Evolutionary conservation across 306 rosid species (phyloP).

Genomic region (Lathyrus aphaca): DNA sequence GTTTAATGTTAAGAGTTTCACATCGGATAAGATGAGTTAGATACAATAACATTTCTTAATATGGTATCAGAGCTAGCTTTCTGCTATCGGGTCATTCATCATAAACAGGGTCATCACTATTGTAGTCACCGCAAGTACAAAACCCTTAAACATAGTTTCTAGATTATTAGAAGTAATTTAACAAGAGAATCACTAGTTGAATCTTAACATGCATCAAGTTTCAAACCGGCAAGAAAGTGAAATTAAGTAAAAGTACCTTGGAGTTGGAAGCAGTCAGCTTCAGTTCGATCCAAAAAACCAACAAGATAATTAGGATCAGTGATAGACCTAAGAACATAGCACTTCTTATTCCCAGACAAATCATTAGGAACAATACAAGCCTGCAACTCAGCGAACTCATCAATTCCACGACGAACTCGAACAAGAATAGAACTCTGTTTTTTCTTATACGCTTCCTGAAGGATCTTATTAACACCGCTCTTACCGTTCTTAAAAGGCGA

Average conservation of each 20-base stretch:
- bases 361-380: slow-evolving; percentile 89
- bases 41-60: too few species aligned
- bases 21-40: too few species aligned
- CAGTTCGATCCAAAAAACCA: slow-evolving; percentile 77
- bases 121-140: too few species aligned
- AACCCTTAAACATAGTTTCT: too few species aligned
- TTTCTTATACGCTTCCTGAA: slow-evolving; percentile 67
- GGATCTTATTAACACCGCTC: slow-evolving; percentile 75
- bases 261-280: slow-evolving; percentile 72
- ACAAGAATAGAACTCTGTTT: slow-evolving; percentile 76
- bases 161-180: too few species aligned
- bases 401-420: slow-evolving; percentile 68
- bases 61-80: too few species aligned
- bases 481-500: slow-evolving; percentile 80
- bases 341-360: slow-evolving; percentile 61
- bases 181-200: too few species aligned
- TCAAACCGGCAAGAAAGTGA: background rate
- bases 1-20: too few species aligned
- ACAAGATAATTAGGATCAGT: slow-evolving; percentile 76
- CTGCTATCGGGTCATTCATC: too few species aligned
- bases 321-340: slow-evolving; percentile 73
- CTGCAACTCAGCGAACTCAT: slow-evolving; percentile 71
- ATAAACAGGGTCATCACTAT: too few species aligned
- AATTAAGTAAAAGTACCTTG: slow-evolving; percentile 60
- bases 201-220: too few species aligned